Evolutionary conservation across 139 green algal genomes (phyloP), one percentile per base, ranked within the genome.

Genomic region (Volvox africanus): DNA sequence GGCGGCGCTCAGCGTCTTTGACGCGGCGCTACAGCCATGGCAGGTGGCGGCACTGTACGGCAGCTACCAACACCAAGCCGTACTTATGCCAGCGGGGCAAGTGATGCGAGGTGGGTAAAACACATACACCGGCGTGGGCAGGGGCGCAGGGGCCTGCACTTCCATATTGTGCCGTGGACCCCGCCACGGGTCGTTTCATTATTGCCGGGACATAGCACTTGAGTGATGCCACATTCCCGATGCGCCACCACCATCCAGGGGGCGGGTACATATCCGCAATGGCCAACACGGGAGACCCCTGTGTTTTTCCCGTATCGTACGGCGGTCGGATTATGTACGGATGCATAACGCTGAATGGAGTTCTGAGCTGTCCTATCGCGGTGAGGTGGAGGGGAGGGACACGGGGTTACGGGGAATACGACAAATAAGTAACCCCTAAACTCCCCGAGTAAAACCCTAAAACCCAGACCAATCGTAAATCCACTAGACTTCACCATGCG

Each of bases 1-100:
- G 32, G 71, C 91, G 12, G 69, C 91, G 20, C 68, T 95, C 21
- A 92, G 76, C 77, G 3, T 94, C 32, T 95, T 84, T 35, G 88
- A 95, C 81, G 50, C 44, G 20, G 80, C 91, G 44, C 88, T 95
- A 26, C 67, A 55, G 50, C 44, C 80, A 32, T 68, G 73, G 36
- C 73, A 94, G 76, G 87, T 94, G 76, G 88, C 88, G 24, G 30
- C 35, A 0, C 75, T 94, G 67, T 92, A 87, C 88, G 80, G 71
- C 22, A 30, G 11, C 80, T 90, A 90, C 76, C 69, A 82, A 36
- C 87, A 61, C 6, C 87, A 93, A 65, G 50, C 76, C 26, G 82
- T 90, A 32, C 55, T 50, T 13, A 33, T 89, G 67, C 82, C 89
- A 18, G 69, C 80, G 5, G 89, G 65, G 1, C 71, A 90, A 30